These are phyloP conservation scores for Tolypocladium guangdongense DNA, from an alignment of 2,329 filamentous ascomycete genomes.

Conservation along the genomic window DNA sequence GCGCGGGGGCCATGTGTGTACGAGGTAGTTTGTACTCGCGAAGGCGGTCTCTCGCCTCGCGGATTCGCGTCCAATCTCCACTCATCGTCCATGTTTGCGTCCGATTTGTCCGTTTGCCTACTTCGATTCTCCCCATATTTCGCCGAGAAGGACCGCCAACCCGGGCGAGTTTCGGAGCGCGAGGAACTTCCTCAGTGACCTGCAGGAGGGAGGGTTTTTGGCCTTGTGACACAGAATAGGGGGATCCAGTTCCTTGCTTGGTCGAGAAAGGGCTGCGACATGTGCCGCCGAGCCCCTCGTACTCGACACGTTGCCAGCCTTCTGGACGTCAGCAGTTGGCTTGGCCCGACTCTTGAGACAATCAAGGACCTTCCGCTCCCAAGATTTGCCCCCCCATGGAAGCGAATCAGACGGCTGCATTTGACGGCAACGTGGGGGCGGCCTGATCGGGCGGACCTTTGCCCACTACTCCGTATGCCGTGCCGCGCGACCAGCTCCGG, in stretches of 20 bases:
- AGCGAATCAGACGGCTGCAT: not conserved
- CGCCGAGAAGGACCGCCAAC: not conserved
- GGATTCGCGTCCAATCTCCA: conserved; percentile 16
- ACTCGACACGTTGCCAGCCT: not conserved
- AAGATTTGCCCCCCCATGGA: not conserved
- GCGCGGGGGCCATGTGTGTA: not conserved
- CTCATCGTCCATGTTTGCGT: conserved; percentile 5
- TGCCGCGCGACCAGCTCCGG: not conserved
- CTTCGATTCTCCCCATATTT: not conserved
- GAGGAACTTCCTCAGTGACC: not conserved
- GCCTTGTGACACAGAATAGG: not conserved
- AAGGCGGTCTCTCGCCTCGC: conserved; percentile 11
- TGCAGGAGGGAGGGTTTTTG: not conserved
- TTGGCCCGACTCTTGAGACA: not conserved
- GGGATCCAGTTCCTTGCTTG: not conserved
- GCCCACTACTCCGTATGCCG: not conserved
- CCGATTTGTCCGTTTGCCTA: not conserved
- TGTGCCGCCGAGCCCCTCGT: not conserved
- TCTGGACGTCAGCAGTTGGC: not conserved
- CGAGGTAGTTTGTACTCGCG: conserved; percentile 5
- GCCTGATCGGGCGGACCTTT: not conserved
- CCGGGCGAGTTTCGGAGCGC: not conserved
- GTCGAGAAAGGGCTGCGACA: not conserved
- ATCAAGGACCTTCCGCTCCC: not conserved
- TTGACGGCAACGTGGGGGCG: not conserved